Conservation (phyloP, 2,329 filamentous ascomycete genomes). For the Xylaria polymorpha region DNA sequence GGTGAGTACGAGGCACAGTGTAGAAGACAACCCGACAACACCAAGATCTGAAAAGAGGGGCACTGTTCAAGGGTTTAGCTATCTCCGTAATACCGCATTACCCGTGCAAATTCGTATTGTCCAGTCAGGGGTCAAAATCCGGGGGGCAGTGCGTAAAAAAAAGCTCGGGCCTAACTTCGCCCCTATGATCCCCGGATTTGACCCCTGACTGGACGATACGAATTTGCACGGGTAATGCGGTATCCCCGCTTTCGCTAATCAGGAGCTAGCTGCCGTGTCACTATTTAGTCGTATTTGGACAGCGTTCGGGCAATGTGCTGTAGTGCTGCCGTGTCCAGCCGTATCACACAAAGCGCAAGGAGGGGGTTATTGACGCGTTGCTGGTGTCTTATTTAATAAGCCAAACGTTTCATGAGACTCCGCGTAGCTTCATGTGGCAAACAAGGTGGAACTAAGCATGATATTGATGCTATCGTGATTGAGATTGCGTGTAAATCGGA, state of each 20-base stretch:
- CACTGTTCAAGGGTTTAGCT: not conserved
- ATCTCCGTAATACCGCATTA: too few species aligned
- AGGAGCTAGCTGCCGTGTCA: slow-evolving; percentile 34
- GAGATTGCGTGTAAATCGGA: not conserved
- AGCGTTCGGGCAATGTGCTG: slow-evolving; percentile 28
- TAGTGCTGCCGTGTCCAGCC: slow-evolving; percentile 41
- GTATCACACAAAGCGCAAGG: slow-evolving; percentile 39
- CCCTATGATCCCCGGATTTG: too few species aligned
- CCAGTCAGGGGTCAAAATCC: too few species aligned
- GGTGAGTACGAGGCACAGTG: too few species aligned
- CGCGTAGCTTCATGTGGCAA: slow-evolving; percentile 38
- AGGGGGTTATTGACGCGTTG: slow-evolving; percentile 25
- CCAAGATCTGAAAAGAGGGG: not conserved
- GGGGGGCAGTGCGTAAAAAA: too few species aligned
- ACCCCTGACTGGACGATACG: too few species aligned
- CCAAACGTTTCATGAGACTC: slow-evolving; percentile 37
- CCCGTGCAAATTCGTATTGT: too few species aligned
- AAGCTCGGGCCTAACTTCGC: too few species aligned
- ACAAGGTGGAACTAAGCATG: slow-evolving; percentile 9
- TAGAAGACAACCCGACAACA: not conserved
- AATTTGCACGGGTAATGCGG: too few species aligned
- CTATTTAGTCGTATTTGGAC: slow-evolving; percentile 35
- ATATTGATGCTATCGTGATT: not conserved
- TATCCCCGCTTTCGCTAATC: not conserved
- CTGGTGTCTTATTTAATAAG: slow-evolving; percentile 37